A percentile compares a stretch with the other conserved stretches of the same genome.
phyloP scores from a whole-genome alignment of 441 rosid species.

The Flueggea neowawraea region DNA sequence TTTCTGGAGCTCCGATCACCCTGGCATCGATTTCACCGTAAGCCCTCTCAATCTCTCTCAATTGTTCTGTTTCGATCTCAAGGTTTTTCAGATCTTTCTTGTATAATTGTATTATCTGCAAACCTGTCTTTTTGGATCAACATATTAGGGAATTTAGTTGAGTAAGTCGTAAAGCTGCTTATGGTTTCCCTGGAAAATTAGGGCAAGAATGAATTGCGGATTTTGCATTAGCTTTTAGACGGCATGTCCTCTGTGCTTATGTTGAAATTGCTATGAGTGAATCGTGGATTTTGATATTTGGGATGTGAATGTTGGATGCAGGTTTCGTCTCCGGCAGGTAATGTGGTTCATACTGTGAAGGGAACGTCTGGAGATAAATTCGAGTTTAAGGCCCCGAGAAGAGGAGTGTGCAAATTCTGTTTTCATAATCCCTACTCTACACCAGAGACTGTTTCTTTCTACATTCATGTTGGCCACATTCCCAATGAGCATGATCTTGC shows the following conservation, averaged over 20 bases:
- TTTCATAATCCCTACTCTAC: constrained; percentile 86
- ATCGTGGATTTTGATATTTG: background rate
- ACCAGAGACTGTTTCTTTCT: constrained; percentile 89
- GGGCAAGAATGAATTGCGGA: too few species aligned
- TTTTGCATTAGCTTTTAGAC: too few species aligned
- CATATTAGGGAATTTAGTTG: too few species aligned
- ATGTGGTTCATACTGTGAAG: constrained; percentile 48
- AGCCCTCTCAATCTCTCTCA: constrained; percentile 9
- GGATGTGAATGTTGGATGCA: constrained; percentile 15
- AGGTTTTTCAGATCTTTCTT: too few species aligned
- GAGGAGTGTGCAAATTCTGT: constrained; percentile 94
- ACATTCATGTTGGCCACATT: constrained; percentile 93
- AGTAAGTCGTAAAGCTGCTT: too few species aligned
- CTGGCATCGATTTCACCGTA: constrained; percentile 88
- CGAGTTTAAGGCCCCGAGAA: constrained; percentile 75
- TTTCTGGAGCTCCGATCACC: constrained; percentile 97
- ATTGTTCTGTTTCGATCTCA: too few species aligned
- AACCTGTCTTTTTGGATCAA: too few species aligned
- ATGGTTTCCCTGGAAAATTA: too few species aligned
- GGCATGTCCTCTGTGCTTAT: too few species aligned
- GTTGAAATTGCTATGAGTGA: background rate
- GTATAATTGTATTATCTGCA: too few species aligned
- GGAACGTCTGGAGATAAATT: constrained; percentile 95
- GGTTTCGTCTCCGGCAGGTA: constrained; percentile 80
- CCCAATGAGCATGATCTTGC: constrained; percentile 85